Base-by-base conservation (phyloP, 23 red algal species). In the Gracilaria vermiculophylla region DNA sequence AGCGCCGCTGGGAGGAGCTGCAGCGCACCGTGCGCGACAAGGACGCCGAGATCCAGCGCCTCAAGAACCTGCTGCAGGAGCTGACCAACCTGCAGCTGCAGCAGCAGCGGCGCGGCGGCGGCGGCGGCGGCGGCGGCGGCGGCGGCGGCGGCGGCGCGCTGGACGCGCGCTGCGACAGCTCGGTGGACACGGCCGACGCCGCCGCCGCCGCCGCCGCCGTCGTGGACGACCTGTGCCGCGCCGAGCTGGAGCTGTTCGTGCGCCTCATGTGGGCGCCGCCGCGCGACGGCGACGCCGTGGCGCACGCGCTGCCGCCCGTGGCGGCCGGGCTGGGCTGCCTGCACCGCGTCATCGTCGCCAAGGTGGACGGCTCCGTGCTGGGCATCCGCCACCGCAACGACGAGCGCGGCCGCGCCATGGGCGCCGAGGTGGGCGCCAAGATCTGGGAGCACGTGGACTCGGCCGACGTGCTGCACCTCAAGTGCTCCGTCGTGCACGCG, bases 51-150 rank as follows among this genome's bases (percentile, higher is more conserved):
- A 86, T 93, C 32, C 62, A 64, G 0, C 35, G 49, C 31, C 60
- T 84, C 37, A 85, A 93, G 80, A 41, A 31, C 27, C 72, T 91
- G 87, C 58, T 91, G 32, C 87, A 91, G 60, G 58, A 91, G 31
- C 20, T 91, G 0, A 91, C 87, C 20, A 73, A 80, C 27, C 11
- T 25, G 47, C 80, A 60, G 23, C n/a, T 66, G 31, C 28, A 65
- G 0, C 19, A 5, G 52, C 34, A 44, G 48, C 73, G 73, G 43
- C 31, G 15, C 7, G 15, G 12, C 5, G 48, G 34, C n/a, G n/a
- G n/a, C n/a, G n/a, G n/a, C n/a, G n/a, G n/a, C n/a, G n/a, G n/a
- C n/a, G n/a, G n/a, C n/a, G n/a, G n/a, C n/a, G n/a, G n/a, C n/a
- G n/a, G n/a, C n/a, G n/a, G n/a, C n/a, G n/a, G n/a, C n/a, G n/a